Conservation (phyloP, 441 rosid species). For the Croton laevigatus region DNA sequence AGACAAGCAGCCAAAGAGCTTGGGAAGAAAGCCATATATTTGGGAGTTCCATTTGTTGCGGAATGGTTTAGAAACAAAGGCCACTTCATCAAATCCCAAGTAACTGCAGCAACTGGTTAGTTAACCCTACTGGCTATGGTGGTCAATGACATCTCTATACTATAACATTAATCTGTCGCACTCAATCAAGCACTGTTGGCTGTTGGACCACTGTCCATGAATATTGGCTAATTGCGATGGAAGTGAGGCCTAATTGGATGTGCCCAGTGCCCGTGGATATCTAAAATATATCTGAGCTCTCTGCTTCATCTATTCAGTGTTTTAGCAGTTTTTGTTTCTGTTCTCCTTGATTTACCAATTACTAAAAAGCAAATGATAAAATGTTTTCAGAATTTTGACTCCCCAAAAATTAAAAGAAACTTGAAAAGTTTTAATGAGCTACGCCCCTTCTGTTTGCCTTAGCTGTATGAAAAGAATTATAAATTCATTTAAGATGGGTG, state of each 20-base stretch:
- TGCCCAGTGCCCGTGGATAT: background rate
- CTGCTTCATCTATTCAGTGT: background rate
- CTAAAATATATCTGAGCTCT: background rate
- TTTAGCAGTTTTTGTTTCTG: background rate
- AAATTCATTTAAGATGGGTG: background rate
- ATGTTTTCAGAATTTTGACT: no score
- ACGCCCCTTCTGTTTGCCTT: background rate
- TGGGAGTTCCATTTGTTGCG: conserved; percentile 86
- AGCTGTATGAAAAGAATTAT: background rate
- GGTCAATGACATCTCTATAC: conserved; percentile 9
- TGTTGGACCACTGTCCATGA: background rate
- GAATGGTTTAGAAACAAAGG: conserved; percentile 99
- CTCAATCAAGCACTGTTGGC: conserved; percentile 11
- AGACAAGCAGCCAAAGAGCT: conserved; percentile 96
- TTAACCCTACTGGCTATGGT: conserved; percentile 17
- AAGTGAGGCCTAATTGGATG: background rate
- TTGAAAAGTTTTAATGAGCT: background rate
- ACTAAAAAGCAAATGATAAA: background rate
- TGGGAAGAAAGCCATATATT: conserved; percentile 75
- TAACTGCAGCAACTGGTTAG: conserved; percentile 96
- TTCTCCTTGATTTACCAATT: background rate
- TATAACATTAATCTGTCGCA: conserved; percentile 3
- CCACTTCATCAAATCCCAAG: conserved; percentile 86
- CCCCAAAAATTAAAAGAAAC: background rate
- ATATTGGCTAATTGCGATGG: background rate